phyloP scores from a whole-genome alignment of 495 filamentous ascomycete genomes.

The Penicillium alfredii region DNA sequence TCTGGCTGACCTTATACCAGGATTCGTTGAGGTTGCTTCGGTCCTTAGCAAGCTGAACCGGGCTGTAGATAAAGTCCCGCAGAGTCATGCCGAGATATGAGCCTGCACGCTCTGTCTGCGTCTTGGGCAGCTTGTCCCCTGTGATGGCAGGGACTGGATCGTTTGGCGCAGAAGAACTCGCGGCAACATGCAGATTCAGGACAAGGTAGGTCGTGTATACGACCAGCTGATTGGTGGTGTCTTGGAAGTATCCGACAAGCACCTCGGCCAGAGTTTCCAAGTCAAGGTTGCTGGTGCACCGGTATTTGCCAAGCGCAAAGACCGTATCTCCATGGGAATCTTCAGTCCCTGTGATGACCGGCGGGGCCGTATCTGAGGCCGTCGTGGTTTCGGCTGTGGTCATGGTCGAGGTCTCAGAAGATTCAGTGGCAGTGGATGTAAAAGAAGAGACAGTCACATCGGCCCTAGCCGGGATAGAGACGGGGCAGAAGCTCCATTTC shows the following conservation, averaged over 20 bases:
- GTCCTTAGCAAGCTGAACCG: slow-evolving; percentile 38
- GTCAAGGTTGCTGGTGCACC: slow-evolving; percentile 48
- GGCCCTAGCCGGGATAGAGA: slow-evolving; percentile 26
- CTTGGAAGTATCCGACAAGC: slow-evolving; percentile 41
- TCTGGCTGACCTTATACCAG: slow-evolving; percentile 47
- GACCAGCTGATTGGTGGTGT: slow-evolving; percentile 40
- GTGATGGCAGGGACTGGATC: slow-evolving; percentile 34
- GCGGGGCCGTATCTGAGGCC: slow-evolving; percentile 20
- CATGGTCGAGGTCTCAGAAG: slow-evolving; percentile 12
- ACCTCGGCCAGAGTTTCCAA: slow-evolving; percentile 42
- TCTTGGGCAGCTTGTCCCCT: slow-evolving; percentile 29
- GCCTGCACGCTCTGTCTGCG: slow-evolving; percentile 24
- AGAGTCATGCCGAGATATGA: slow-evolving; percentile 35
- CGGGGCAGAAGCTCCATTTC: slow-evolving; percentile 57
- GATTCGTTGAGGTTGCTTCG: slow-evolving; percentile 52
- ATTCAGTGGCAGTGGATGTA: slow-evolving; percentile 13
- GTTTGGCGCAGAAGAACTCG: slow-evolving; percentile 29
- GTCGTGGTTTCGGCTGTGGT: slow-evolving; percentile 16
- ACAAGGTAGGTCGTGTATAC: slow-evolving; percentile 44
- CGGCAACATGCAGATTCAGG: slow-evolving; percentile 56
- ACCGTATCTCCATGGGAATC: slow-evolving; percentile 33
- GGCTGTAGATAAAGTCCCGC: slow-evolving; percentile 49
- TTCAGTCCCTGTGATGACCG: slow-evolving; percentile 22
- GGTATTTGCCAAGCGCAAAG: slow-evolving; percentile 48
- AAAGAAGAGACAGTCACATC: slow-evolving; percentile 20